Base-by-base conservation (phyloP, 2,329 filamentous ascomycete species). In the Zasmidium cellare region DNA sequence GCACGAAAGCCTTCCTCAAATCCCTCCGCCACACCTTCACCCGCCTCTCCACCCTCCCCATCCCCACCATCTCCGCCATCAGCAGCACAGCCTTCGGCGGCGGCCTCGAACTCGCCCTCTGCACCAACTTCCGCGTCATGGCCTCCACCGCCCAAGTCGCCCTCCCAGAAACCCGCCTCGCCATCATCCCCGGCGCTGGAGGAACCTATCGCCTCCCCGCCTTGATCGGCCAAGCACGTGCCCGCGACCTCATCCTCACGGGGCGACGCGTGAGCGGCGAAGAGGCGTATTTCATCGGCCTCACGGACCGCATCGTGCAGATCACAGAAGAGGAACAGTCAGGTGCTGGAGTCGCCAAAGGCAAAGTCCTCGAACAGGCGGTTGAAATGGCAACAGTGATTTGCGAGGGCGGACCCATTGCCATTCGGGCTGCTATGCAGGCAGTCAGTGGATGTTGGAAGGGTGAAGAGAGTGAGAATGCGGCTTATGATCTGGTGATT, bases 141-240 rank as follows among this genome's bases (percentile, higher is more conserved):
- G 84, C 87, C 28, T 91, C 90, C 41, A 89, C 87, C 31, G 89
- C 91, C 16, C 79, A 82, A 22, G 86, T 99, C 55, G 92, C 87
- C 0, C 84, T 97, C 3, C 94, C 94, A 1, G 94, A 99, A 74
- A 97, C 94, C 1, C 84, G 92, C 2, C 83, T 99, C 2, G 94
- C 89, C 56, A 99, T 99, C 72, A 89, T 99, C 64, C 94, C 94
- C 2, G 94, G 94, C 58, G 94, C 93, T 1, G 94, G 94, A 46
- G 94, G 93, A 59, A 97, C 93, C 1, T 91, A 91, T 75, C 87
- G 94, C 9, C 85, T 99, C 0, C 91, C 92, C 1, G 84, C 82
- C 9, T 76, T 99, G 19, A 88, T 99, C 64, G 94, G 94, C 3
- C 77, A 89, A 22, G 80, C 83, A 23, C 86, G 92, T 55, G 94